Evolutionary conservation across 2,329 filamentous ascomycete species (phyloP).

Genomic region (Bimuria novae-zelandiae): DNA sequence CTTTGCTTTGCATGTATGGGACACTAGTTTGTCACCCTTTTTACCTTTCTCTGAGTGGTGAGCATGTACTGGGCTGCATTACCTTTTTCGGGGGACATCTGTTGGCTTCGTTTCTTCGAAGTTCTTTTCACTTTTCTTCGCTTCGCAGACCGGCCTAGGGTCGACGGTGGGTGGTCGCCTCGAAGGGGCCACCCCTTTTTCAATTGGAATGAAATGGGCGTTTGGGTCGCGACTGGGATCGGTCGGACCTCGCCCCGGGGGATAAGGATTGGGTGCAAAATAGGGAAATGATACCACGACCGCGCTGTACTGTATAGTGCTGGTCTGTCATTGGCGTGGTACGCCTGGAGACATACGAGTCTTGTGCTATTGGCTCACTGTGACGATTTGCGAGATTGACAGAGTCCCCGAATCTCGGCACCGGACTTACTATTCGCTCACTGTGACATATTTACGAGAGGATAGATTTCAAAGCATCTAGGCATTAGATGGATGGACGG

Average conservation of each 20-base stretch:
- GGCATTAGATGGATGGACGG: too few species aligned
- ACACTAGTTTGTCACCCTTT: too few species aligned
- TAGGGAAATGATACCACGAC: constrained; percentile 4
- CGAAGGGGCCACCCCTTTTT: constrained; percentile 1
- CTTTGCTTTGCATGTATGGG: constrained; percentile 11
- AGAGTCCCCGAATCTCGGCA: too few species aligned
- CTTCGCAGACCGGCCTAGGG: too few species aligned
- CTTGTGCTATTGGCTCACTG: background rate
- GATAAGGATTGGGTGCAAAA: background rate
- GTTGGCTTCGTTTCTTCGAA: background rate
- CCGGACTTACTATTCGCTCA: background rate
- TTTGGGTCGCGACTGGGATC: background rate
- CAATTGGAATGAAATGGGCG: too few species aligned
- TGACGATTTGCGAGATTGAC: too few species aligned
- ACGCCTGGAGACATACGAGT: background rate
- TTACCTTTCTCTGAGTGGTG: too few species aligned
- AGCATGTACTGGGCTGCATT: too few species aligned
- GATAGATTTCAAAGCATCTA: too few species aligned
- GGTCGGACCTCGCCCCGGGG: background rate
- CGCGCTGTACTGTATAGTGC: too few species aligned
- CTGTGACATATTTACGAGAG: too few species aligned
- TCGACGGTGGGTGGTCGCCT: background rate
- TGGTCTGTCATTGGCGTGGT: background rate
- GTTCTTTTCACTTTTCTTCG: background rate
- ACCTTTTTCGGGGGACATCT: background rate